These are phyloP conservation scores for Earliella scabrosa DNA, from an alignment of 1,284 basidiomycete genomes.

Conservation along the genomic window DNA sequence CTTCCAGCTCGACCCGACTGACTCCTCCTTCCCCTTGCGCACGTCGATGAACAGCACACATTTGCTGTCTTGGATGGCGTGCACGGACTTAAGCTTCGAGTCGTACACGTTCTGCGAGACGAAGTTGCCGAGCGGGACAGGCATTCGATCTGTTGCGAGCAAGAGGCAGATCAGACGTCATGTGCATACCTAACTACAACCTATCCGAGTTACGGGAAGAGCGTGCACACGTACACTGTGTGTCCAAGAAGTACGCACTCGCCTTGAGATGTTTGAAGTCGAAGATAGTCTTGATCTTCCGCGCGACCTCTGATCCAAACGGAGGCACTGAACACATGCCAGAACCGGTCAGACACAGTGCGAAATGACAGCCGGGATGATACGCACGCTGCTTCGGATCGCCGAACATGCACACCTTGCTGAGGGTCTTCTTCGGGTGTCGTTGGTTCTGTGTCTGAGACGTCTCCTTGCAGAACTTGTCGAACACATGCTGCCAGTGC, in stretches of 20 bases:
- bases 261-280: slow-evolving; percentile 46
- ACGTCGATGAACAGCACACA: slow-evolving; percentile 47
- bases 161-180: too few relatives aligned
- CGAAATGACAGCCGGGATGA: background rate
- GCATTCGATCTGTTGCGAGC: slow-evolving; percentile 49
- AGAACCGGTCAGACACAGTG: slow-evolving; percentile 24
- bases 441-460: background rate
- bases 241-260: slow-evolving; percentile 44
- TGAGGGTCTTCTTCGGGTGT: slow-evolving; percentile 9
- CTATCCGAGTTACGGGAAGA: too few relatives aligned
- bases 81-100: slow-evolving; percentile 40
- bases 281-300: slow-evolving; percentile 48
- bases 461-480: slow-evolving; percentile 26
- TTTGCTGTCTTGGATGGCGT: slow-evolving; percentile 30
- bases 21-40: slow-evolving; percentile 41
- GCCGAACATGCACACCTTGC: slow-evolving; percentile 48
- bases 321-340: slow-evolving; percentile 45
- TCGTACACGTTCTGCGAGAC: slow-evolving; percentile 50
- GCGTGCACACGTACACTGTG: slow-evolving; percentile 41
- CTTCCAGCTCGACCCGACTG: slow-evolving; percentile 44
- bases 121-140: slow-evolving; percentile 48
- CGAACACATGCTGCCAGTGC: slow-evolving; percentile 41
- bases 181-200: too few relatives aligned
- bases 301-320: slow-evolving; percentile 45
- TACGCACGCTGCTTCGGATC: slow-evolving; percentile 50